phyloP scores from a whole-genome alignment of 2,329 filamentous ascomycete genomes.

The Fusarium floridanum region DNA sequence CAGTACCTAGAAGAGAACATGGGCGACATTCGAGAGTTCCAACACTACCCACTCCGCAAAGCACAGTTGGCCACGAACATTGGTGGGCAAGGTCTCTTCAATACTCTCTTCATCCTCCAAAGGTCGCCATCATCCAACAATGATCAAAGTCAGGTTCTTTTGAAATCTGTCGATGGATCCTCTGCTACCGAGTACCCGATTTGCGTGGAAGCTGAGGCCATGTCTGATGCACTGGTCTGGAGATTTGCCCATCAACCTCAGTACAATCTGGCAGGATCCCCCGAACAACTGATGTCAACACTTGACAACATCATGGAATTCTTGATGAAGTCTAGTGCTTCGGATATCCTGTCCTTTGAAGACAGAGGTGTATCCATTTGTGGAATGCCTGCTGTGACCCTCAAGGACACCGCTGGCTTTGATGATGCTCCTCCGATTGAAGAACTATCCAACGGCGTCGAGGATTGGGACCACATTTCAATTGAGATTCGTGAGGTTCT shows the following conservation, averaged over 20 bases:
- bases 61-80: constrained; percentile 63
- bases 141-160: constrained; percentile 54
- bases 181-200: constrained; percentile 85
- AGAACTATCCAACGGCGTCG: background rate
- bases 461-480: constrained; percentile 53
- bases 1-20: constrained; percentile 80
- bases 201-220: constrained; percentile 82
- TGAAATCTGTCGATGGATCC: constrained; percentile 72
- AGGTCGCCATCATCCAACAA: constrained; percentile 43
- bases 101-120: constrained; percentile 69
- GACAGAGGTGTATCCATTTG: constrained; percentile 72
- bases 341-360: constrained; percentile 67
- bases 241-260: constrained; percentile 76
- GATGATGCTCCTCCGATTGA: background rate
- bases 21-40: constrained; percentile 74
- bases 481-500: constrained; percentile 61
- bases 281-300: constrained; percentile 64
- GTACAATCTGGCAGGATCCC: constrained; percentile 62
- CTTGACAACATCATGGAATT: constrained; percentile 71
- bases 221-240: constrained; percentile 71
- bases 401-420: constrained; percentile 8
- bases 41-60: constrained; percentile 82
- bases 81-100: constrained; percentile 60
- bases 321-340: constrained; percentile 64
- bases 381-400: constrained; percentile 61